Evolutionary conservation across 2,329 filamentous ascomycete genomes (phyloP).

Genomic region (Epichloe gansuensis): DNA sequence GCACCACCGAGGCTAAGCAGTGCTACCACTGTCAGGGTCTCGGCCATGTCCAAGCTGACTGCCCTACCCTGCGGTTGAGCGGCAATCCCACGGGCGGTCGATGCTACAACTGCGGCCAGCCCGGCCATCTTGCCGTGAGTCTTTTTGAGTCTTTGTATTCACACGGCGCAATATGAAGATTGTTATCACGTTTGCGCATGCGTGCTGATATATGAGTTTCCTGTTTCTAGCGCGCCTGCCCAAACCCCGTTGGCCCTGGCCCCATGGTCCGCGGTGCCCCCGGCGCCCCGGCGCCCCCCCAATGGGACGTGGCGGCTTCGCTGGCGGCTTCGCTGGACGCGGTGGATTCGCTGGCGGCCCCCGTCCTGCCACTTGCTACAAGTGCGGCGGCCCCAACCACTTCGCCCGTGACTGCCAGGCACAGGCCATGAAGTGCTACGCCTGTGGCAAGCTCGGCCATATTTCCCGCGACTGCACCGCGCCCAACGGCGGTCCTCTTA

Average conservation of each 20-base stretch:
- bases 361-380: slow-evolving; percentile 59
- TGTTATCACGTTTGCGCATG: neutral
- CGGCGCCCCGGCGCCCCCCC: slow-evolving; percentile 12
- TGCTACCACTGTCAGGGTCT: slow-evolving; percentile 99
- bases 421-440: slow-evolving; percentile 97
- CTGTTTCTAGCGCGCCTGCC: slow-evolving; percentile 58
- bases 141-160: neutral
- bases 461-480: slow-evolving; percentile 91
- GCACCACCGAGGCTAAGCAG: slow-evolving; percentile 97
- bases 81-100: slow-evolving; percentile 70
- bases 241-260: slow-evolving; percentile 52
- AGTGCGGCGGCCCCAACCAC: slow-evolving; percentile 83
- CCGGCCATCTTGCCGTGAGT: slow-evolving; percentile 78
- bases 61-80: slow-evolving; percentile 86
- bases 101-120: slow-evolving; percentile 94
- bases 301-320: slow-evolving; percentile 58
- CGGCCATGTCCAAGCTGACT: slow-evolving; percentile 96
- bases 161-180: no score
- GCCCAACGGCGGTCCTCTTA: slow-evolving; percentile 88
- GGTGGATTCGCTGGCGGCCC: slow-evolving; percentile 63
- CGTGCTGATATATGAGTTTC: slow-evolving; percentile 10
- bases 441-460: slow-evolving; percentile 88
- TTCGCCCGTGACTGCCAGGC: slow-evolving; percentile 97
- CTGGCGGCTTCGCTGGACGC: slow-evolving; percentile 47
- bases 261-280: slow-evolving; percentile 50